Conservation (phyloP, 257 asterid species). For the Nemophila menziesii region DNA sequence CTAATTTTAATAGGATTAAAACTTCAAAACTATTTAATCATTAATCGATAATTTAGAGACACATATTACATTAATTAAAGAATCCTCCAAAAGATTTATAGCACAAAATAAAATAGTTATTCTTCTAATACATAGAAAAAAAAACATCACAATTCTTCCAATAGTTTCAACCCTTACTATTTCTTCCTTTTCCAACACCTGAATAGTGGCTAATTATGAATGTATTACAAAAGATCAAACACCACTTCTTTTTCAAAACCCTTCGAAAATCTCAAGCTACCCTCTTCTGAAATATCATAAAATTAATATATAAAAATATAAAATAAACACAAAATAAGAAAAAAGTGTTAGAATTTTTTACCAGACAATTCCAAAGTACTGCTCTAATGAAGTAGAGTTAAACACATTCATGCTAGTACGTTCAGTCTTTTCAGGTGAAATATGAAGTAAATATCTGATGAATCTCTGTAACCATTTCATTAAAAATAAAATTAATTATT, state of each 20-base stretch:
- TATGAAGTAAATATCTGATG: constrained; percentile 74
- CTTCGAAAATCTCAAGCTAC: not conserved
- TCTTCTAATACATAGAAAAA: too few relatives aligned
- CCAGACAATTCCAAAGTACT: constrained; percentile 51
- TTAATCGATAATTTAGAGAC: too few relatives aligned
- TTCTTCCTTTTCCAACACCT: too few relatives aligned
- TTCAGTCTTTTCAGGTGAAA: constrained; percentile 57
- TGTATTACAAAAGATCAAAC: not conserved
- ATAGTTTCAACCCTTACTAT: too few relatives aligned
- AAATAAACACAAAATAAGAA: not conserved
- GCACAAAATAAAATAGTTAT: too few relatives aligned
- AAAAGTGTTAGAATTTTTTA: not conserved
- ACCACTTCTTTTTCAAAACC: not conserved
- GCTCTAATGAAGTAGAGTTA: constrained; percentile 59
- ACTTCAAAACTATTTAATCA: too few relatives aligned
- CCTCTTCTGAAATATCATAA: not conserved
- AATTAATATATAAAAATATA: not conserved
- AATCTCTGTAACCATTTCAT: constrained; percentile 50
- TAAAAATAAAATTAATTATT: not conserved
- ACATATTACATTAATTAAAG: too few relatives aligned
- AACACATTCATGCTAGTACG: constrained; percentile 45
- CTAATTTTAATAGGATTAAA: too few relatives aligned
- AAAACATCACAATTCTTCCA: too few relatives aligned
- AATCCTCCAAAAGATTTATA: too few relatives aligned
- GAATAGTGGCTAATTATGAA: too few relatives aligned